Conservation (phyloP, 1,139 yeast species). For the Blastobotrys persicus region DNA sequence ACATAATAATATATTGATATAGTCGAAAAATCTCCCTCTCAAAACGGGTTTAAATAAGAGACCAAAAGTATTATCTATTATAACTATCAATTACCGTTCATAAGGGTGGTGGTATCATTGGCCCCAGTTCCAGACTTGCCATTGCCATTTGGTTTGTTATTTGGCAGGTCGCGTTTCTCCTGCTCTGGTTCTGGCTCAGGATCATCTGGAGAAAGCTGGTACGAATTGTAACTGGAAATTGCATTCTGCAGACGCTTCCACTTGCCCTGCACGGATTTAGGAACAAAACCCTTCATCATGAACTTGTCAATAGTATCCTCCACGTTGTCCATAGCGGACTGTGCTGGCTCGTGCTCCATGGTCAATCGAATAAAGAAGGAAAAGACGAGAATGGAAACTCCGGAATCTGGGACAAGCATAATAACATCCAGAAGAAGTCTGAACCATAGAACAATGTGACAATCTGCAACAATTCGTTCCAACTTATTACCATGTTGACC, state of each 20-base stretch:
- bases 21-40: too few species aligned
- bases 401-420: slow-evolving; percentile 62
- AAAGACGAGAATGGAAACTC: slow-evolving; percentile 57
- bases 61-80: too few species aligned
- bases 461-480: slow-evolving; percentile 61
- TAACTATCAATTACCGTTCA: slow-evolving; percentile 4
- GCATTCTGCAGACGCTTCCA: slow-evolving; percentile 57
- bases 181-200: slow-evolving; percentile 14
- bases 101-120: slow-evolving; percentile 5
- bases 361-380: slow-evolving; percentile 67
- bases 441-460: slow-evolving; percentile 58
- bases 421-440: slow-evolving; percentile 52
- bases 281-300: slow-evolving; percentile 39
- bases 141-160: background rate
- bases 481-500: slow-evolving; percentile 58
- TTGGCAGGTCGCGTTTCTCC: slow-evolving; percentile 6
- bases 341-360: slow-evolving; percentile 68
- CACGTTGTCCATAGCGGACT: slow-evolving; percentile 59
- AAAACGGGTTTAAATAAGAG: too few species aligned
- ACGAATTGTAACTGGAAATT: slow-evolving; percentile 25
- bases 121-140: slow-evolving; percentile 3
- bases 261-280: slow-evolving; percentile 43
- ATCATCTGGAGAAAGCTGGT: slow-evolving; percentile 23
- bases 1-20: too few species aligned
- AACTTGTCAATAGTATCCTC: slow-evolving; percentile 64